These are phyloP conservation scores for Cubamyces sp. DNA, from an alignment of 768 basidiomycete genomes.

Conservation along the genomic window DNA sequence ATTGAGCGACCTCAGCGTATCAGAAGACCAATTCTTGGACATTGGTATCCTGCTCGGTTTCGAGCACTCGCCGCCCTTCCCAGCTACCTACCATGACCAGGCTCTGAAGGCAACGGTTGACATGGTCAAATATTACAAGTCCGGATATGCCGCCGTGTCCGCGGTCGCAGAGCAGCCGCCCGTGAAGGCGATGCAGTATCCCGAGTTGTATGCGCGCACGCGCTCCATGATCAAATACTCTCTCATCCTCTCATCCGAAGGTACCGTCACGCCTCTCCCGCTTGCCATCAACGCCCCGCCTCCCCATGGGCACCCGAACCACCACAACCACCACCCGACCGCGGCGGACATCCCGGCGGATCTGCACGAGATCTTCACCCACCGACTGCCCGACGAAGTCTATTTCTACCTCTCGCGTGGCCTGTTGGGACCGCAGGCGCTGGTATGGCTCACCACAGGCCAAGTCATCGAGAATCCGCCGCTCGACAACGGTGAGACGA, in stretches of 20 bases:
- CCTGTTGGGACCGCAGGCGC: slow-evolving; percentile 82
- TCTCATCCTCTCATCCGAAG: slow-evolving; percentile 87
- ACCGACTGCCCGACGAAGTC: slow-evolving; percentile 93
- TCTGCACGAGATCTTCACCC: slow-evolving; percentile 92
- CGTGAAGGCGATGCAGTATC: slow-evolving; percentile 79
- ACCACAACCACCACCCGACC: slow-evolving; percentile 70
- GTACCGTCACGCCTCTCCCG: slow-evolving; percentile 78
- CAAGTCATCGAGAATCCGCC: slow-evolving; percentile 86
- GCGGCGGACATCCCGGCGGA: slow-evolving; percentile 89
- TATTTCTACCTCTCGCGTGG: slow-evolving; percentile 97
- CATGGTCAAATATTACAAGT: slow-evolving; percentile 92
- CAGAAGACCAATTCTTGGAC: slow-evolving; percentile 93
- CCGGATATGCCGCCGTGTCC: slow-evolving; percentile 78
- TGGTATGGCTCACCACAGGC: slow-evolving; percentile 94
- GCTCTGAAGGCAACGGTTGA: slow-evolving; percentile 86
- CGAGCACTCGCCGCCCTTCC: slow-evolving; percentile 79
- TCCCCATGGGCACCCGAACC: slow-evolving; percentile 48
- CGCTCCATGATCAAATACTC: slow-evolving; percentile 92
- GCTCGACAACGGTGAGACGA: slow-evolving; percentile 93
- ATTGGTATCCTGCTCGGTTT: slow-evolving; percentile 91
- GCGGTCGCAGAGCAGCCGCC: slow-evolving; percentile 80
- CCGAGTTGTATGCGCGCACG: slow-evolving; percentile 86
- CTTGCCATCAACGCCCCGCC: slow-evolving; percentile 61
- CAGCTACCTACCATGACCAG: slow-evolving; percentile 80
- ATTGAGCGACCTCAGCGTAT: slow-evolving; percentile 65